These are phyloP conservation scores for Xylaria sp. DNA, from an alignment of 2,329 filamentous ascomycete genomes.

Conservation along the genomic window DNA sequence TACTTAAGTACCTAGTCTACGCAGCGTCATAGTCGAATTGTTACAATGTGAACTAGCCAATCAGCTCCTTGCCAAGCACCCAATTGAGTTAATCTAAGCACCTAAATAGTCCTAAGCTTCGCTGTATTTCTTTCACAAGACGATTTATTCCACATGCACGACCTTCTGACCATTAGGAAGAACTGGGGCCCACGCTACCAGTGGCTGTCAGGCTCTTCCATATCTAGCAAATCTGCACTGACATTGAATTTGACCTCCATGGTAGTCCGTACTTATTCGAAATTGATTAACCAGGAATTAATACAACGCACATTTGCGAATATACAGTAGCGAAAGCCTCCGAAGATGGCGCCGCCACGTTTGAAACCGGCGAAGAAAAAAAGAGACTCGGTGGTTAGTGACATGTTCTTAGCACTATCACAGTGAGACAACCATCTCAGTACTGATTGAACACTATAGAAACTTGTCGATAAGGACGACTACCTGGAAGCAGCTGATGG, in stretches of 20 bases:
- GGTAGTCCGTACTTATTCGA: neutral
- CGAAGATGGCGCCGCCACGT: constrained; percentile 30
- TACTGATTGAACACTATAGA: constrained; percentile 48
- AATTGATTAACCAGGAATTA: neutral
- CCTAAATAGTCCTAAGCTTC: neutral
- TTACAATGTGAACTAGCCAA: neutral
- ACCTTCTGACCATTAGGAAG: too few relatives aligned
- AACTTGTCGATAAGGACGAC: constrained; percentile 71
- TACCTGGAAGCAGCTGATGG: constrained; percentile 75
- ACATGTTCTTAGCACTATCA: neutral
- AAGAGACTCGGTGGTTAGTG: constrained; percentile 5
- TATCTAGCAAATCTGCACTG: too few relatives aligned
- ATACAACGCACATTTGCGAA: neutral
- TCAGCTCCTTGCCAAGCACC: constrained; percentile 13
- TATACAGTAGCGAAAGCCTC: neutral
- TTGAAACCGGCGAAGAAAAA: constrained; percentile 31
- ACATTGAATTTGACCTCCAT: too few relatives aligned
- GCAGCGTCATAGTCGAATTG: neutral
- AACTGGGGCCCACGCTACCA: too few relatives aligned
- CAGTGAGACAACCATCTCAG: neutral
- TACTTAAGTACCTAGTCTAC: neutral
- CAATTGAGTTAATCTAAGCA: neutral
- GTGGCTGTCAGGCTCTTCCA: too few relatives aligned
- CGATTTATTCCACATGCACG: too few relatives aligned
- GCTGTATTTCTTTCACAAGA: neutral